These are phyloP conservation scores for Salix udensis DNA, from an alignment of 345 rosid genomes.

Conservation along the genomic window DNA sequence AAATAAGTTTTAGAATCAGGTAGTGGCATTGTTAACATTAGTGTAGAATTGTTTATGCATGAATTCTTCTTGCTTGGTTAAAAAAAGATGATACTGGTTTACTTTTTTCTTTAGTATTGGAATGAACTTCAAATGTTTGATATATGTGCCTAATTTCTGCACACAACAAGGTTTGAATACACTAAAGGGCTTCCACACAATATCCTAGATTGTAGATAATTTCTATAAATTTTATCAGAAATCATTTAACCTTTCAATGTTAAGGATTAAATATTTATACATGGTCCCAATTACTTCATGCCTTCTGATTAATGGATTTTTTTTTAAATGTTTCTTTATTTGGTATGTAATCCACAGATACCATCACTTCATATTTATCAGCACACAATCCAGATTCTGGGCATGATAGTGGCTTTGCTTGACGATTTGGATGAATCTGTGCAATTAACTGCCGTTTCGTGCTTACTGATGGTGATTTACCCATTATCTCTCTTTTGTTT, in stretches of 20 bases:
- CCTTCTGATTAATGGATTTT: background rate
- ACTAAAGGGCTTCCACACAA: no score
- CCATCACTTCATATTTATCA: constrained; percentile 69
- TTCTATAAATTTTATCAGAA: no score
- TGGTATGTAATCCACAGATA: constrained; percentile 45
- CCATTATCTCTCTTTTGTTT: constrained; percentile 13
- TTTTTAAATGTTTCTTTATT: background rate
- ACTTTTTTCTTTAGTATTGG: no score
- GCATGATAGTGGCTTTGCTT: constrained; percentile 82
- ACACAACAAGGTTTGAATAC: no score
- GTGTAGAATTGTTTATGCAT: background rate
- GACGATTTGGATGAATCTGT: constrained; percentile 88
- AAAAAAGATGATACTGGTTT: background rate
- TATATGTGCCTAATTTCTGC: no score
- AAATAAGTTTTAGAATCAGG: background rate
- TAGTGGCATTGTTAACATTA: background rate
- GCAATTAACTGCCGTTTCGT: constrained; percentile 87
- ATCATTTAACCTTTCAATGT: background rate
- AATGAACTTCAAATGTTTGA: no score
- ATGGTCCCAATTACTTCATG: background rate
- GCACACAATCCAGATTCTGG: constrained; percentile 73
- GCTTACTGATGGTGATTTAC: constrained; percentile 60
- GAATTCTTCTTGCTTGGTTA: background rate
- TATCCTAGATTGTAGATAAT: no score
- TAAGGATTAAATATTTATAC: background rate